Base-by-base conservation (phyloP, 148 eudicot genomes). In the Heliamphora exappendiculata region DNA sequence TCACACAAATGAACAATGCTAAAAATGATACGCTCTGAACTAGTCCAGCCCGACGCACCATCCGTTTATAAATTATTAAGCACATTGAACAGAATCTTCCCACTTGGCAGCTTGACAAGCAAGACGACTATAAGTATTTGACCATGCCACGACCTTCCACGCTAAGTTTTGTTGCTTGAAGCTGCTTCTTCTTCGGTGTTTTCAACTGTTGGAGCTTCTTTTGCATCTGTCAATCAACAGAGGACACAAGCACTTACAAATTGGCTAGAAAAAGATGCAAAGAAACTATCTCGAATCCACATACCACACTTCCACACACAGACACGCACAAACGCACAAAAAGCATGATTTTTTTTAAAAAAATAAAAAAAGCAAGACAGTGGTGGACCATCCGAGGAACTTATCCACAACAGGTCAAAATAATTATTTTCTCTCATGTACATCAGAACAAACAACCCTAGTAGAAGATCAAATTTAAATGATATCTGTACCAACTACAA, bases 131-230 rank as follows among this genome's bases (percentile, higher is more conserved):
- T 7, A 95, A 76, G 76, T 92, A 95, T 76, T 95, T 93, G 45
- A 93, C 91, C 97, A 95, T 95, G 76, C 99, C 97, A 24, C 97
- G 91, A 17, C 99, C 99, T 84, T 92, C 97, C 65, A 93, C 99
- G 65, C 99, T 95, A 68, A 93, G 91, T 60, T 85, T 92, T 17
- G 97, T 88, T 29, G 97, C 99, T 83, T 95, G 99, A 54, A 95
- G 97, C 84, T 91, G 88, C 86, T 88, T 95, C 90, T 86, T 89
- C 74, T 95, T 95, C 75, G 85, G 84, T 42, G 91, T 87, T 79
- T 93, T 95, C 79, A 95, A 54, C 70, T 95, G 97, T 49, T 91
- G 94, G 83, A 95, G 74, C 88, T 90, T 95, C 87, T 93, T 95
- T 51, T 91, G 87, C 97, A 95, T 93, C 99, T 93, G 84, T 50